Base-by-base conservation (phyloP, 768 basidiomycete species). In the Termitomyces sp. region DNA sequence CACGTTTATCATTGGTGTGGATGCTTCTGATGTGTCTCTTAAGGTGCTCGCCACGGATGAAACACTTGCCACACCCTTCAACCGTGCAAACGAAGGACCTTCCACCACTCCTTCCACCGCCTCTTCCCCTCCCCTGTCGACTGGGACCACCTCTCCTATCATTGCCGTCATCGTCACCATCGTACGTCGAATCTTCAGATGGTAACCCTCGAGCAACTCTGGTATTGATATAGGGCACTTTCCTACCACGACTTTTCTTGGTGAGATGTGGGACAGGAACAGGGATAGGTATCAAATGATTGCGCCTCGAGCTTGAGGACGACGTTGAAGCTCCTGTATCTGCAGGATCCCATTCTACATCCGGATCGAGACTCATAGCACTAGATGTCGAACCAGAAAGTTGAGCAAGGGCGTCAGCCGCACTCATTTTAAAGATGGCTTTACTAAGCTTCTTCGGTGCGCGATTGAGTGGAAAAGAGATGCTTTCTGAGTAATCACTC, bases 1-100 rank as follows among this genome's bases (percentile, higher is more conserved):
- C 68, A 95, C 93, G 93, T 77, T 93, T 94, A 70, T 95, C 93
- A 71, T 94, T 83, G 24, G 93, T 94, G 73, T 95, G 93, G 55
- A 95, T 93, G 67, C 88, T 89, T 64, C 91, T 75, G 42, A 95
- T 82, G 70, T 95, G 93, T 62, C 94, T 78, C 78, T 95, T 95
- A 62, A 96, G 74, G 70, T 96, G 94, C 72, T 96, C 94, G 22
- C 89, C 88, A 33, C 94, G 80, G 37, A 88, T 86, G 72, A 96
- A 95, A 65, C 87, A 89, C 74, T 94, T 94, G 45, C 88, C 89
- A 70, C 94, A 95, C 6, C 86, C 92, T 16, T 82, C 81, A 30
- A 94, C 91, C 59, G 82, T 81, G 76, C 93, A 95, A 50, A 83
- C 76, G 70, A 91, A 91, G 64, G 83, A 77, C 60, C 85, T 78